Evolutionary conservation across 805 yeast species (phyloP), one percentile per base, ranked within the genome.

Genomic region (Lipomyces orientalis): DNA sequence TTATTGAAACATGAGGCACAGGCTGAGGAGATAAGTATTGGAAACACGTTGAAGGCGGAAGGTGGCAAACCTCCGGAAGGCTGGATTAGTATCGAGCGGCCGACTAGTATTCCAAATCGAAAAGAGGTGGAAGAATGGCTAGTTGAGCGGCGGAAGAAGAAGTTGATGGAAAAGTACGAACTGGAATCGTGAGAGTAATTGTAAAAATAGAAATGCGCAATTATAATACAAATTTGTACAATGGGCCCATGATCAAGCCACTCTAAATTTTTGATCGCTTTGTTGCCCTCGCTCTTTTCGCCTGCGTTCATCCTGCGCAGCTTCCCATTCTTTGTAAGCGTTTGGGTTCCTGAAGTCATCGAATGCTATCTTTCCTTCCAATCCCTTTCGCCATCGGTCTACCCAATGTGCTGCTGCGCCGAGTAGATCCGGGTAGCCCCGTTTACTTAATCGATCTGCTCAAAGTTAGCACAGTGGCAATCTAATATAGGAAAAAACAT

Each of bases 321-420:
- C 61, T 25, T 67, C 66, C 74, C 74, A 72, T 39, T 63, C 54
- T 49, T 39, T 33, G 37, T 60, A 60, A 7, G 72, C 73, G 19
- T 67, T 59, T 16, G 66, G 72, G 55, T 70, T 67, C 35, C 25
- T 58, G 64, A 71, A 43, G 57, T 71, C 75, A 65, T 83, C 80
- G 67, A 77, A 74, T 61, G 76, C 72, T 33, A 77, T 68, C 61
- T 73, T 75, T 0, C 81, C 81, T 16, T 76, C 79, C 62, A 81
- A 82, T 0, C 91, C 91, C 67, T 83, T 86, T 66, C 85, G 82
- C 87, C 90, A 88, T 35, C 82, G 75, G 66, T 86, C 86, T 1
- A 88, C 78, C 87, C 93, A 86, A 70, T 84, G 85, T 2, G 85
- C 78, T 0, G 97, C 92, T 60, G 86, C 83, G 1, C 90, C 90